Percentiles rank a stretch among this genome's conserved stretches.
Evolutionary conservation across 257 asterid species (phyloP).

Genomic region (Pogostemon cablin): DNA sequence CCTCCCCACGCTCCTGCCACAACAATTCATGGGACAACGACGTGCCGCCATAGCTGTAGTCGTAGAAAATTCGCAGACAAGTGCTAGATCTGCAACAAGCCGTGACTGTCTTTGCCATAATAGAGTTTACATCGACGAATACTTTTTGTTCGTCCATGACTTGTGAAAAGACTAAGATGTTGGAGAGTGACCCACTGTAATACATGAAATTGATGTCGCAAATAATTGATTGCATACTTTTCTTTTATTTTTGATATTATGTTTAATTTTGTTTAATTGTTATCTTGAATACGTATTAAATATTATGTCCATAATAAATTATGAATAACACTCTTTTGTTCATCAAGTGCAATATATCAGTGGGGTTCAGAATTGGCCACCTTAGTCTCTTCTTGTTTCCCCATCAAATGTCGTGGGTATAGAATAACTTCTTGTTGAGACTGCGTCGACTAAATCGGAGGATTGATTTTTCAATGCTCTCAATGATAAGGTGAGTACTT

Average conservation of each 20-base stretch:
- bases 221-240: too few species aligned
- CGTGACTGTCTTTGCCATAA: too few species aligned
- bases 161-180: too few species aligned
- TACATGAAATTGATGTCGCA: too few species aligned
- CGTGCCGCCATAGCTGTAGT: conserved; percentile 44
- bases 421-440: conserved; percentile 53
- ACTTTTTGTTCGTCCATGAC: too few species aligned
- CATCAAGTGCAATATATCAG: neutral
- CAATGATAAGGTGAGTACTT: conserved; percentile 55
- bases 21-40: conserved; percentile 69
- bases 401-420: conserved; percentile 34
- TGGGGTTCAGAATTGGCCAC: conserved; percentile 46
- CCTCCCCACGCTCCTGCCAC: conserved; percentile 70
- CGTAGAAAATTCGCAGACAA: conserved; percentile 72
- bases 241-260: too few species aligned
- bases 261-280: too few species aligned
- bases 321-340: too few species aligned
- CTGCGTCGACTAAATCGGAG: conserved; percentile 64
- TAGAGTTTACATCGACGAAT: too few species aligned
- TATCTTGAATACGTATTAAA: too few species aligned
- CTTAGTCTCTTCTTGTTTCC: conserved; percentile 65
- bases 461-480: conserved; percentile 90
- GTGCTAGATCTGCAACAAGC: too few species aligned
- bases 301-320: neutral
- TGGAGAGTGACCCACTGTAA: too few species aligned